Base-by-base conservation (phyloP, 192 early-diverging fungal genomes). In the Diversispora eburnea region DNA sequence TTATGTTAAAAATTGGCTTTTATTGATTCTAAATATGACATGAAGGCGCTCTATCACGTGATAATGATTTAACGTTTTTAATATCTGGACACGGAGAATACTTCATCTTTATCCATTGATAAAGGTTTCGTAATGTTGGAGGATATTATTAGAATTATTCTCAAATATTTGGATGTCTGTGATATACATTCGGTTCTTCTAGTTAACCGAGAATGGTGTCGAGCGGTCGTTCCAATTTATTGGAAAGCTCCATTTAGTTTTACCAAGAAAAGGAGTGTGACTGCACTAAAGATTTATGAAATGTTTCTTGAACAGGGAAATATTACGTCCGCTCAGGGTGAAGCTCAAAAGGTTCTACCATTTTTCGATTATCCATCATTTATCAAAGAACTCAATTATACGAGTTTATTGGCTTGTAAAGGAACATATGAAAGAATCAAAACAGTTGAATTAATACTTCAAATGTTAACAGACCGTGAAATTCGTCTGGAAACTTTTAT, bases 341-440 rank as follows among this genome's bases (percentile, higher is more conserved):
- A 9, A 66, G 46, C 20, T 51, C 64, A 47, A 66, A 51, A 49
- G 43, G 4, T 39, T 68, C 67, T 20, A 55, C 6, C 39, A 3
- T 25, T 70, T 70, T 70, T 33, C 39, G 52, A 70, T 56, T 70
- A 70, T 55, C 67, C 67, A 56, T 70, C 13, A n/a, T 70, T 70
- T 70, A 17, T 70, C 33, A 70, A 70, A 56, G 55, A 56, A 70
- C 67, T 70, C 10, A 70, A 70, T 70, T 70, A n/a, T 39, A 70
- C 67, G n/a, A 70, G 56, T 52, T 25, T 70, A 54, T 22, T 70
- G 54, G 42, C 12, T 7, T 42, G 8, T 33, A 3, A 20, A n/a
- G n/a, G n/a, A n/a, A n/a, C n/a, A n/a, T n/a, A n/a, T 52, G 17
- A 51, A 52, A 49, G 19, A 12, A 8, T 48, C 46, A 46, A 2